Evolutionary conservation across 1,139 yeast genomes (phyloP).

Genomic region (Candida sanyaensis): DNA sequence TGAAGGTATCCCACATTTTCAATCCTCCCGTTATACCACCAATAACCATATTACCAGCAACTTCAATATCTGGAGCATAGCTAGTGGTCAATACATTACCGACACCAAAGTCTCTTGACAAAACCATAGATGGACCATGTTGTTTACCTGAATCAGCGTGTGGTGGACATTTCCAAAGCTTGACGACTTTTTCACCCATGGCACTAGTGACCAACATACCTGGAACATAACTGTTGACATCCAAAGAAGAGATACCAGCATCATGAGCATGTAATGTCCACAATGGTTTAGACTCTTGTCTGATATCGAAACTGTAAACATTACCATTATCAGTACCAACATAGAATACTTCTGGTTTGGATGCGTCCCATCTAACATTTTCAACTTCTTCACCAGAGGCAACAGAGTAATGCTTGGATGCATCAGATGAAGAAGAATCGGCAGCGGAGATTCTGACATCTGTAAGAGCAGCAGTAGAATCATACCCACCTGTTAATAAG

Average conservation of each 20-base stretch:
- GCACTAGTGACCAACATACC: constrained; percentile 87
- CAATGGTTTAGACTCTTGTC: constrained; percentile 66
- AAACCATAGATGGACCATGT: constrained; percentile 79
- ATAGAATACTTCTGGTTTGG: constrained; percentile 65
- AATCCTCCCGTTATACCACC: constrained; percentile 88
- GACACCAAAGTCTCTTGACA: constrained; percentile 90
- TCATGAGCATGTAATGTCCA: constrained; percentile 99
- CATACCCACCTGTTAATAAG: constrained; percentile 91
- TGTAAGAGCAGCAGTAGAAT: constrained; percentile 71
- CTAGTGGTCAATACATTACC: constrained; percentile 86
- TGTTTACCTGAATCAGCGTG: constrained; percentile 26
- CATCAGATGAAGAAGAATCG: constrained; percentile 31
- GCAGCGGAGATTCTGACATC: constrained; percentile 76
- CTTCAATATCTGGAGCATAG: constrained; percentile 87
- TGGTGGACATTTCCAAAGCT: constrained; percentile 77
- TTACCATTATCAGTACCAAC: constrained; percentile 95
- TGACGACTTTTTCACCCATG: constrained; percentile 83
- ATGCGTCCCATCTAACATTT: constrained; percentile 65
- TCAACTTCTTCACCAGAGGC: constrained; percentile 80
- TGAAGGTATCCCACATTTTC: constrained; percentile 91
- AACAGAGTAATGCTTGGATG: constrained; percentile 66
- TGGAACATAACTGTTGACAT: constrained; percentile 64
- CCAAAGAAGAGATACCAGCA: constrained; percentile 84
- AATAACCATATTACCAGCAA: constrained; percentile 78
- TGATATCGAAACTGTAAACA: constrained; percentile 84